Evolutionary conservation across 2,329 filamentous ascomycete genomes (phyloP).

Genomic region (Colletotrichum agaves): DNA sequence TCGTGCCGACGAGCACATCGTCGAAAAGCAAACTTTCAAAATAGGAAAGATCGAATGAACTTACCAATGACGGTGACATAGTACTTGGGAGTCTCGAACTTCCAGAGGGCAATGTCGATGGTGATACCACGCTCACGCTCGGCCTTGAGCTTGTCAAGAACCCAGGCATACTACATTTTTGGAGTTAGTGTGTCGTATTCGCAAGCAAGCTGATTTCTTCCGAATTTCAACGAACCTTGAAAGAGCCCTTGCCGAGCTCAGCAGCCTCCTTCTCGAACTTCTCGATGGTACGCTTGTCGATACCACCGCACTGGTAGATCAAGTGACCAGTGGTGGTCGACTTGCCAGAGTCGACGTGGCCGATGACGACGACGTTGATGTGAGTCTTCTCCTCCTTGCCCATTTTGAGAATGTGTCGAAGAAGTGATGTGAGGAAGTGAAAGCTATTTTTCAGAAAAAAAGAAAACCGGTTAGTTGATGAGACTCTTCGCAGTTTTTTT

Average conservation of each 20-base stretch:
- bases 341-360: conserved; percentile 99
- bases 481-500: background rate
- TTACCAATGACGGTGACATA: conserved; percentile 96
- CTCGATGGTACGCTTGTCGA: conserved; percentile 99
- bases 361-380: conserved; percentile 98
- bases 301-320: conserved; percentile 99
- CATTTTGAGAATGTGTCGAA: conserved; percentile 32
- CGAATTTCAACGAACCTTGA: no score
- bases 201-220: no score
- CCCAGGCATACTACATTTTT: conserved; percentile 90
- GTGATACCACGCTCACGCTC: conserved; percentile 99
- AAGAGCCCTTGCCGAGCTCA: conserved; percentile 89
- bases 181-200: no score
- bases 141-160: conserved; percentile 99
- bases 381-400: conserved; percentile 95
- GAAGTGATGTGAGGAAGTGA: conserved; percentile 25
- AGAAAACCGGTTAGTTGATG: conserved; percentile 3
- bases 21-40: background rate
- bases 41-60: conserved; percentile 44
- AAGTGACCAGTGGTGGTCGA: conserved; percentile 91
- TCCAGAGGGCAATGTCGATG: conserved; percentile 99
- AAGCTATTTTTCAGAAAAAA: no score
- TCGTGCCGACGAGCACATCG: fast-evolving
- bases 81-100: conserved; percentile 99
- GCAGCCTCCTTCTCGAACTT: conserved; percentile 99